A percentile compares a stretch with the other conserved stretches of the same genome.
Conservation (phyloP, 2,329 filamentous ascomycete species). For the Aspergillus unguis region DNA sequence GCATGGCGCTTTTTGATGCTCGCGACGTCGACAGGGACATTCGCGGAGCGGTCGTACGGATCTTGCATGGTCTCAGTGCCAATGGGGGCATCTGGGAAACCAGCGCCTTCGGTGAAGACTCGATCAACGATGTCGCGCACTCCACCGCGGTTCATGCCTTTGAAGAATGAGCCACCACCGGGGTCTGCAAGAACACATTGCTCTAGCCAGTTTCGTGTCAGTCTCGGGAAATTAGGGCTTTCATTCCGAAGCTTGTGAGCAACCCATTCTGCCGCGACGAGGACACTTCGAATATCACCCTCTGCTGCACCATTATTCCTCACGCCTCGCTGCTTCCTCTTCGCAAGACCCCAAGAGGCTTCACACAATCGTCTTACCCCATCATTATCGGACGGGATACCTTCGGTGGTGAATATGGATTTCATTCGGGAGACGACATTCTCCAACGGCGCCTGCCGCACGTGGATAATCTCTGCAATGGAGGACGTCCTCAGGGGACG, state of each 20-base stretch:
- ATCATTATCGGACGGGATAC: constrained; percentile 82
- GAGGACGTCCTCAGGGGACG: constrained; percentile 79
- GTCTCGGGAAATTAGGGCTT: constrained; percentile 34
- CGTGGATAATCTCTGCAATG: constrained; percentile 84
- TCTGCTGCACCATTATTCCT: constrained; percentile 46
- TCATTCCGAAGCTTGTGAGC: constrained; percentile 56
- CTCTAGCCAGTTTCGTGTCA: constrained; percentile 61
- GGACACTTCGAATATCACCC: constrained; percentile 60
- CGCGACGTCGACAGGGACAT: constrained; percentile 52
- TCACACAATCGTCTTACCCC: constrained; percentile 72
- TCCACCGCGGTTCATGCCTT: constrained; percentile 61
- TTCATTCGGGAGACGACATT: constrained; percentile 80
- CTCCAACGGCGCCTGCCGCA: constrained; percentile 83
- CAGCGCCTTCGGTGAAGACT: constrained; percentile 63
- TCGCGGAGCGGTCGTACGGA: constrained; percentile 27
- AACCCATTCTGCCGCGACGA: constrained; percentile 65
- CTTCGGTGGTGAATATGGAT: constrained; percentile 81
- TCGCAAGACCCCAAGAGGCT: constrained; percentile 62
- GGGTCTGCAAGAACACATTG: constrained; percentile 53
- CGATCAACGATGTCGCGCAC: constrained; percentile 64
- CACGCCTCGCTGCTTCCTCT: constrained; percentile 51
- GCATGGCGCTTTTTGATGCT: constrained; percentile 58
- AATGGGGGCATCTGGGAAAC: constrained; percentile 50
- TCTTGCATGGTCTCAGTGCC: constrained; percentile 38
- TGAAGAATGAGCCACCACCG: constrained; percentile 52